Percentiles rank a stretch among this genome's conserved stretches.
Conservation (phyloP, 2,329 filamentous ascomycete species). For the Pseudogymnoascus sp. region DNA sequence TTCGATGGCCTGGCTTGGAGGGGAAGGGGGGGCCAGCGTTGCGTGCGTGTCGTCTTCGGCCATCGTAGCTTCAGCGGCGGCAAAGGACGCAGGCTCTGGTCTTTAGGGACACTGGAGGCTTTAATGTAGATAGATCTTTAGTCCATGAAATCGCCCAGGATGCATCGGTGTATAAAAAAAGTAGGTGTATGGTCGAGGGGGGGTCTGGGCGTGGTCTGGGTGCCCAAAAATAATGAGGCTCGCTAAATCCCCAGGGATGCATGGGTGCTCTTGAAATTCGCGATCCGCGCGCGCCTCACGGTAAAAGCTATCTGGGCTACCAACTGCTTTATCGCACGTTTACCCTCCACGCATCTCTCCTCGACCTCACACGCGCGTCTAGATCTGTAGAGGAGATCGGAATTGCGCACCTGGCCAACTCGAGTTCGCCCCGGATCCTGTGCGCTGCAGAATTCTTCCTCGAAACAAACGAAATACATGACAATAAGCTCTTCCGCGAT, state of each 20-base stretch:
- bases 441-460: not conserved
- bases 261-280: slow-evolving; percentile 3
- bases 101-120: not conserved
- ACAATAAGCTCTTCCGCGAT: not conserved
- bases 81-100: not conserved
- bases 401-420: not conserved
- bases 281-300: not conserved
- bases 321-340: not conserved
- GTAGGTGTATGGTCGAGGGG: not conserved
- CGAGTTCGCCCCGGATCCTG: not conserved
- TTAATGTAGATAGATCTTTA: not conserved
- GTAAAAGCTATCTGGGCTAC: slow-evolving; percentile 4
- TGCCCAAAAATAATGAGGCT: slow-evolving; percentile 5
- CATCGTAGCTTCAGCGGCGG: slow-evolving; percentile 16
- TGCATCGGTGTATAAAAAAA: not conserved
- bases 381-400: not conserved
- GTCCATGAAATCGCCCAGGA: not conserved
- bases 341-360: not conserved
- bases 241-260: not conserved
- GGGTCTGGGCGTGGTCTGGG: not conserved
- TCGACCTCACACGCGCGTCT: not conserved
- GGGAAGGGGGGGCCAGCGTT: slow-evolving; percentile 31
- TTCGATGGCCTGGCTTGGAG: slow-evolving; percentile 26
- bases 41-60: slow-evolving; percentile 30
- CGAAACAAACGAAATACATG: slow-evolving; percentile 6